Base-by-base conservation (phyloP, 768 basidiomycete species). In the Lactarius deliciosus region DNA sequence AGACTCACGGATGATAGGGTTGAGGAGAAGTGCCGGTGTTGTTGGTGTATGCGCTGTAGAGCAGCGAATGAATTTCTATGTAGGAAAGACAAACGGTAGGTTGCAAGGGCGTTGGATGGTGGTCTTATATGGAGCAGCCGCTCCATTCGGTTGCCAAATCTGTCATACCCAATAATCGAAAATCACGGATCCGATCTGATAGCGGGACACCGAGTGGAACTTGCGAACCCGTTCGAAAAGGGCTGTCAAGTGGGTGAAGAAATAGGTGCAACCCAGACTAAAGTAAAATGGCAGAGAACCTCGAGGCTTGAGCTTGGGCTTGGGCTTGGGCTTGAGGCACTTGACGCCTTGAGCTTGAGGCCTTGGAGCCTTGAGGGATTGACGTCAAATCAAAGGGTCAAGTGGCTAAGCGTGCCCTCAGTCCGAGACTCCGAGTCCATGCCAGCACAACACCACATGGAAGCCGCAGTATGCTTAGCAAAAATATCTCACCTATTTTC, bases 71-170 rank as follows among this genome's bases (percentile, higher is more conserved):
- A 50, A 43, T 15, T 20, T 30, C 43, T 38, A 28, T 43, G n/a
- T 25, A 41, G 22, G 20, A 57, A 47, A 47, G 32, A 16, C 18
- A 60, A 36, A 5, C 7, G 57, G 6, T 22, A 34, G 43, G 43
- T 7, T 36, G 61, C 32, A 16, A 28, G 11, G 54, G 40, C 34
- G 65, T 5, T 41, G 56, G 36, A 36, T 68, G 30, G 60, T 40
- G 28, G 53, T 57, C 58, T 65, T 63, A 61, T 57, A 69, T 60
- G 62, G 67, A 57, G 40, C 66, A 58, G 64, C 20, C 50, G 64
- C 60, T 56, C 32, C 64, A 65, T 65, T 34, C 54, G 32, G 60
- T 61, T 65, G 55, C 60, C 64, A 65, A 40, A 65, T 56, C 64
- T 60, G 59, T 65, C 64, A 65, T 65, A 56, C 66, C 66, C 41